Percentiles rank a stretch among this genome's conserved stretches.
phyloP scores from a whole-genome alignment of 176 grass and related monocot genomes.

The Avena atlantica region DNA sequence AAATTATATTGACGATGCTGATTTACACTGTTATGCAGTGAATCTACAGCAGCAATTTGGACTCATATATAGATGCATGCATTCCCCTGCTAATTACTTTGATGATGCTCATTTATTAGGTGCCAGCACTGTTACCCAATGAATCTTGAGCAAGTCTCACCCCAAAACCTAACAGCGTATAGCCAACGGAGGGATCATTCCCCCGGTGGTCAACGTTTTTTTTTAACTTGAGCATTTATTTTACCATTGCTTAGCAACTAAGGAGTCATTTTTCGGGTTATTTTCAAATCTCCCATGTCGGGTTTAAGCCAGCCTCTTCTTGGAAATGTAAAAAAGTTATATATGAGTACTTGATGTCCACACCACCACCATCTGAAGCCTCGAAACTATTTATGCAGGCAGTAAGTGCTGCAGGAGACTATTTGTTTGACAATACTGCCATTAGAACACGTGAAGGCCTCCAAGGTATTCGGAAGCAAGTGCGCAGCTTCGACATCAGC shows the following conservation, averaged over 20 bases:
- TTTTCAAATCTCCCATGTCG: background rate
- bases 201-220: no score
- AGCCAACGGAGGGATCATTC: no score
- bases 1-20: no score
- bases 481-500: background rate
- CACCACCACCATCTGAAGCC: slow-evolving; percentile 7
- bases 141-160: no score
- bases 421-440: background rate
- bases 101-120: background rate
- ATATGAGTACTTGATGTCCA: slow-evolving; percentile 39
- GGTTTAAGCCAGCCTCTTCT: background rate
- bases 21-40: no score
- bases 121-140: background rate
- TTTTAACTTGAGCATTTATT: background rate
- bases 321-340: background rate
- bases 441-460: background rate
- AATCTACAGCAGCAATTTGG: no score
- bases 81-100: background rate
- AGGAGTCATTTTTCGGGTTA: background rate
- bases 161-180: no score
- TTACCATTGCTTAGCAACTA: background rate
- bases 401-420: background rate
- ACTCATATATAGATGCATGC: no score
- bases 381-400: slow-evolving; percentile 19
- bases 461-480: slow-evolving; percentile 2